These are phyloP conservation scores for Cantharellus anzutake DNA, from an alignment of 768 basidiomycete genomes.

Conservation along the genomic window DNA sequence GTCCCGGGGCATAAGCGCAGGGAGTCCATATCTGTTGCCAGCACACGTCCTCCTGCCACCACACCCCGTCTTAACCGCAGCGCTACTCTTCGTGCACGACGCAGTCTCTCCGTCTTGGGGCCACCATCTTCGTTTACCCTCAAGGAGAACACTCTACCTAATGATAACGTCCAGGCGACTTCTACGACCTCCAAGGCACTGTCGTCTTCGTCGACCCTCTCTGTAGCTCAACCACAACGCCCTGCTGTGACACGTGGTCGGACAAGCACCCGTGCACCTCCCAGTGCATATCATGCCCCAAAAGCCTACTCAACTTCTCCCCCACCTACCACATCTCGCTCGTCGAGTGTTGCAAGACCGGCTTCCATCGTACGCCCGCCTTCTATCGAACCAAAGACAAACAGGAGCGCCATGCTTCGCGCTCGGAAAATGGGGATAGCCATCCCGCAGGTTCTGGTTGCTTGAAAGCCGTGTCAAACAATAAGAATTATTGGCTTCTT, in stretches of 20 bases:
- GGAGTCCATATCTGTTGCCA: conserved; percentile 49
- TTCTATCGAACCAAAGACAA: conserved; percentile 45
- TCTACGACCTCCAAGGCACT: conserved; percentile 20
- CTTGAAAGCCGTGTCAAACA: not conserved
- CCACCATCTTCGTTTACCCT: conserved; percentile 30
- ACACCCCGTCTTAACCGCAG: conserved; percentile 31
- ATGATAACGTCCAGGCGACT: conserved; percentile 20
- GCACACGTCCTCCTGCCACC: conserved; percentile 50
- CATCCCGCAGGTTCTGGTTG: not conserved
- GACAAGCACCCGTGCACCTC: not conserved
- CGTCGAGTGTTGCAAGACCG: conserved; percentile 11
- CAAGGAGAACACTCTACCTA: conserved; percentile 18
- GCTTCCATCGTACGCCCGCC: conserved; percentile 20
- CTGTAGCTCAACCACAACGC: conserved; percentile 19
- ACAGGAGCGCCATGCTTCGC: conserved; percentile 46
- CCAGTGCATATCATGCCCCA: not conserved
- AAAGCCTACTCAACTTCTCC: conserved; percentile 14
- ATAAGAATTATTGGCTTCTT: too few relatives aligned
- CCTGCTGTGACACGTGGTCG: not conserved
- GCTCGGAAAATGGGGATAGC: conserved; percentile 2
- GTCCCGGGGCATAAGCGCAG: conserved; percentile 69
- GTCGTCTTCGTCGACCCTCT: conserved; percentile 22
- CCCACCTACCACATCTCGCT: conserved; percentile 27
- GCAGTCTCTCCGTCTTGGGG: conserved; percentile 11
- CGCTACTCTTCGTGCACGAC: conserved; percentile 4